Evolutionary conservation across 176 grass and related monocot genomes (phyloP), one percentile per base, ranked within the genome.

Genomic region (Elymus sibiricus): DNA sequence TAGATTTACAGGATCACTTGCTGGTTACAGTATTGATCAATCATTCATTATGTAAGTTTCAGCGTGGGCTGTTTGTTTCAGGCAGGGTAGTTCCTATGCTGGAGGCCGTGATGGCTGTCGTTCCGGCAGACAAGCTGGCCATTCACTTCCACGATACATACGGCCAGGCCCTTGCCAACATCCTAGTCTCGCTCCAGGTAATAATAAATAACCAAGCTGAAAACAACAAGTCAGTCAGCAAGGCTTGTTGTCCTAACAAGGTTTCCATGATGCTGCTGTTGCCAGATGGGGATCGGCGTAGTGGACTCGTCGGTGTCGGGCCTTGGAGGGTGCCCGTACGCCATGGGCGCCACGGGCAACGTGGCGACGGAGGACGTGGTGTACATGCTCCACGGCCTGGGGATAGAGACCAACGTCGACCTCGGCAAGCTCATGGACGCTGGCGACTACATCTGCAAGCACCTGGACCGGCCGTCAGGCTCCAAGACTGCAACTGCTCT

Each of bases 141-240:
- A 92, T 94, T 60, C 93, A 98, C 85, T 95, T 95, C 77, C 97
- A 98, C 29, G 97, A 98, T 67, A 98, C 97, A 37, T 95, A 94
- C 9, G 93, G 93, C 76, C 97, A 98, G 38, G 90, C 97, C 68
- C 93, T 98, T 70, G 83, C 92, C 29, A 98, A 98, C 72, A 95
- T 98, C 79, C 85, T 98, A 0, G 88, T 77, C 28, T 92, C 97
- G 17, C 93, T 98, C 60, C 94, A 95, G 82, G 97, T 96, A 90
- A 94, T 22, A 4, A 25, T 5, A 13, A 82, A 12, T 22, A 6
- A 32, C 35, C 5, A 61, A 60, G 34, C 64, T 31, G 37, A 59
- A 58, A 34, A 5, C 27, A 53, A 21, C 44, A 26, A 43, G 19
- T 6, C 21, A 27, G 71, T 55, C 4, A 55, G 81, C 49, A 70